phyloP scores from a whole-genome alignment of 73 alveolate genomes.

The Tetrahymena thermophila region DNA sequence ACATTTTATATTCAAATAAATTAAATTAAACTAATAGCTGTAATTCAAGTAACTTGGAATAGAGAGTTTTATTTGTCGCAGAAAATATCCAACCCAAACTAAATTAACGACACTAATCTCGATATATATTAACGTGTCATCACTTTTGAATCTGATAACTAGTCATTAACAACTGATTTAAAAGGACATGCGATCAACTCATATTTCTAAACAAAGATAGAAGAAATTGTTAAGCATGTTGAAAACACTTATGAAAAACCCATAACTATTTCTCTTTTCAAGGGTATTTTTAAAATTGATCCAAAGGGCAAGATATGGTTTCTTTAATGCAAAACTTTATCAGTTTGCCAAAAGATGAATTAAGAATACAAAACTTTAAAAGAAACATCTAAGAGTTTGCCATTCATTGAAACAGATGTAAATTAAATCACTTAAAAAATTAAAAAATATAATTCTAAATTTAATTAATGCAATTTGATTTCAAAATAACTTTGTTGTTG shows the following conservation, averaged over 20 bases:
- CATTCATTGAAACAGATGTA: not conserved
- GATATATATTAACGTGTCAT: not conserved
- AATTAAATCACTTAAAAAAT: not conserved
- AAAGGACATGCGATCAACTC: not conserved
- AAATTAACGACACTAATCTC: not conserved
- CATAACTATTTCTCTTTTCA: not conserved
- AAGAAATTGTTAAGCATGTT: not conserved
- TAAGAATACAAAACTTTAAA: not conserved
- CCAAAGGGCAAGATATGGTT: not conserved
- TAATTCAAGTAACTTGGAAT: not conserved
- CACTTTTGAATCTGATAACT: not conserved
- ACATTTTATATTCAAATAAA: not conserved
- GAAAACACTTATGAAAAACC: not conserved
- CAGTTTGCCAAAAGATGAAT: not conserved
- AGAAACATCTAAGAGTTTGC: not conserved
- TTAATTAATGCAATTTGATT: no score
- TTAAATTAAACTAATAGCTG: not conserved
- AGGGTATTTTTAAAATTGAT: not conserved
- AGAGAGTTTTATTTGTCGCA: not conserved
- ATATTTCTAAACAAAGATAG: not conserved
- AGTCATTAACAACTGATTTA: not conserved
- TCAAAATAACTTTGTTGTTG: no score
- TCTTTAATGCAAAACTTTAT: not conserved
- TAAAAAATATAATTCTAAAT: not conserved
- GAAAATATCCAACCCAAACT: not conserved